Evolutionary conservation across 2,329 filamentous ascomycete species (phyloP), one percentile per base, ranked within the genome.

Genomic region (Phaeophleospora eucalypticola): DNA sequence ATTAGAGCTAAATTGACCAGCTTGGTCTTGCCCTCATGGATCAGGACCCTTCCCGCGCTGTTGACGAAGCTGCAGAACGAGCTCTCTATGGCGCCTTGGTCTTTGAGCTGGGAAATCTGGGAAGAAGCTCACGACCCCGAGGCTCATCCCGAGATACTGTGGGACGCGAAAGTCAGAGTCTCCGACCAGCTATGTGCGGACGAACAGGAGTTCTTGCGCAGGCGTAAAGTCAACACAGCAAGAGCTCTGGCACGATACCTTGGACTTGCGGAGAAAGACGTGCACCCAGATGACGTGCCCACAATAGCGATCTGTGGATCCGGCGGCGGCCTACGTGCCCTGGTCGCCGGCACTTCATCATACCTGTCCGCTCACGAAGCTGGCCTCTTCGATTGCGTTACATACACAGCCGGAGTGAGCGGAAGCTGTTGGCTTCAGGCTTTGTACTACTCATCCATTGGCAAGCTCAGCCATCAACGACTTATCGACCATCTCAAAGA

Each of bases 371-470:
- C 89, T 0, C 82, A 89, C 49, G 86, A 96, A 64, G 86, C 87
- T 47, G 93, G 93, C 0, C 73, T 98, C 0, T 94, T 95, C 65
- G 90, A 96, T 68, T 97, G 93, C 64, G 79, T 88, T 9, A 97
- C 90, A 1, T 98, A 98, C 62, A 95, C 89, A 0, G 89, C 91
- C 4, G 93, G 93, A 1, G 93, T 98, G 40, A 96, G 89, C 63
- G 93, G 93, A 0, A 94, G 87, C 54, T 97, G 93, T 67, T 98
- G 93, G 93, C 76, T 97, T 4, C 91, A 97, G 65, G 77, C 87
- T 0, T 75, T 98, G 3, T 95, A 87, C 64, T 83, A 93, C 62
- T 91, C 88, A 0, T 87, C 88, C 0, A 77, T 97, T 46, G 78
- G 84, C 0, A 75, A 77, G 14, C 80, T 83, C 45, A 81, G 80